These are phyloP conservation scores for Cladorrhinum sp. DNA, from an alignment of 2,329 filamentous ascomycete species.

Conservation along the genomic window DNA sequence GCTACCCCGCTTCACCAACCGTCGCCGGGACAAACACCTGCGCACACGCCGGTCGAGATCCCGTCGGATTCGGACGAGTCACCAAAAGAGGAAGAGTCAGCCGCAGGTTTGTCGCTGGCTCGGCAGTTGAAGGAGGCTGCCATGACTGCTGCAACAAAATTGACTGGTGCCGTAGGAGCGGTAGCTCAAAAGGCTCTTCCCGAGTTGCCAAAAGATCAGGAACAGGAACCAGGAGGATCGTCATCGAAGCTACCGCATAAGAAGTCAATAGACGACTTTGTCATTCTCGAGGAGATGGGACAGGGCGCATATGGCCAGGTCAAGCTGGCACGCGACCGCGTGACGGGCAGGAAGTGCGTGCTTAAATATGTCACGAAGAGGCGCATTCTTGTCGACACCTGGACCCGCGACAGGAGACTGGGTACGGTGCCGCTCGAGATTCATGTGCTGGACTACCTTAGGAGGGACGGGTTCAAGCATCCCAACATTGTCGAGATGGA, in stretches of 20 bases:
- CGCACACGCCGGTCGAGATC: conserved; percentile 55
- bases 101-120: conserved; percentile 47
- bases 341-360: conserved; percentile 78
- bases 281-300: conserved; percentile 95
- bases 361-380: conserved; percentile 98
- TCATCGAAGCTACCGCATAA: conserved; percentile 47
- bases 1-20: conserved; percentile 75
- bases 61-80: conserved; percentile 52
- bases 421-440: conserved; percentile 96
- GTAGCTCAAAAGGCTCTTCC: conserved; percentile 19
- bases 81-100: conserved; percentile 35
- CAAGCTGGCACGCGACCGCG: conserved; percentile 86
- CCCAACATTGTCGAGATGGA: conserved; percentile 72
- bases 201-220: conserved; percentile 33
- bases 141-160: conserved; percentile 51
- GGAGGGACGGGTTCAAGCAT: conserved; percentile 65
- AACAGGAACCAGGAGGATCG: conserved; percentile 32
- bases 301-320: conserved; percentile 98
- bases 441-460: conserved; percentile 90
- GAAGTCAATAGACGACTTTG: conserved; percentile 85
- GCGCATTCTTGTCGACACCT: conserved; percentile 94
- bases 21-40: conserved; percentile 68
- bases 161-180: conserved; percentile 37
- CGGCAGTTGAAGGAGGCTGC: conserved; percentile 57
- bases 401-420: conserved; percentile 88